A percentile compares a stretch with the other conserved stretches of the same genome.
These are phyloP conservation scores for Starmerella kuoi DNA, from an alignment of 805 yeast genomes.

Conservation along the genomic window DNA sequence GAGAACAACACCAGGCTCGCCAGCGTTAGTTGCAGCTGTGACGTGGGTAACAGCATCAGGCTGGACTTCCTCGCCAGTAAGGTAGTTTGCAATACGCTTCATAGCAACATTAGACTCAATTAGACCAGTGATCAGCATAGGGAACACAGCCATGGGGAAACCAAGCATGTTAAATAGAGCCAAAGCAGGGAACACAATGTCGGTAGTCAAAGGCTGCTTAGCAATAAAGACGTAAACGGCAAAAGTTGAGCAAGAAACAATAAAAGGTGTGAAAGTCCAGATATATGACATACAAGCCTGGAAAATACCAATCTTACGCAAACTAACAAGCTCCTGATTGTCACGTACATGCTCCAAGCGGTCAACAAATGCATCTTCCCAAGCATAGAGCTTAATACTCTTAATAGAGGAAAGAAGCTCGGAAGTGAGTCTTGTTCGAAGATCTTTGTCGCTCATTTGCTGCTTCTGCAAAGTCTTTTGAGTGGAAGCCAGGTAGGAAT, in stretches of 20 bases:
- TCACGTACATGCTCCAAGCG: constrained; percentile 75
- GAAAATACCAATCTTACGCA: constrained; percentile 60
- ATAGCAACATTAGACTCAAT: constrained; percentile 65
- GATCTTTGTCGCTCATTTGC: constrained; percentile 84
- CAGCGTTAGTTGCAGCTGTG: constrained; percentile 52
- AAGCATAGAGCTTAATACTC: constrained; percentile 83
- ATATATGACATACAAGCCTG: constrained; percentile 80
- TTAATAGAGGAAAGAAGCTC: constrained; percentile 83
- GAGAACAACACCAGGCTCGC: constrained; percentile 44
- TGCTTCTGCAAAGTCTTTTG: constrained; percentile 55
- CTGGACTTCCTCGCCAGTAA: constrained; percentile 66
- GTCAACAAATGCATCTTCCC: constrained; percentile 80
- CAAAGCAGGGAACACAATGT: constrained; percentile 62
- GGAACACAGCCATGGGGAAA: constrained; percentile 87
- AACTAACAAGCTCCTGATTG: constrained; percentile 66
- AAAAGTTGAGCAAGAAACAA: constrained; percentile 83
- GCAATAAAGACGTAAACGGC: constrained; percentile 58
- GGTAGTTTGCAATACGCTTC: constrained; percentile 54
- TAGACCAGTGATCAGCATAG: constrained; percentile 73
- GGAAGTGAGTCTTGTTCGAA: constrained; percentile 73
- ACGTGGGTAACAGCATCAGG: constrained; percentile 51
- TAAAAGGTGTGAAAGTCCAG: constrained; percentile 76
- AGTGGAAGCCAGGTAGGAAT: constrained; percentile 51
- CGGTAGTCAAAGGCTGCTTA: constrained; percentile 65
- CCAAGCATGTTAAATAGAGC: constrained; percentile 59